Evolutionary conservation across 148 eudicot species (phyloP), one percentile per base, ranked within the genome.

Genomic region (Pouteria glomerata): DNA sequence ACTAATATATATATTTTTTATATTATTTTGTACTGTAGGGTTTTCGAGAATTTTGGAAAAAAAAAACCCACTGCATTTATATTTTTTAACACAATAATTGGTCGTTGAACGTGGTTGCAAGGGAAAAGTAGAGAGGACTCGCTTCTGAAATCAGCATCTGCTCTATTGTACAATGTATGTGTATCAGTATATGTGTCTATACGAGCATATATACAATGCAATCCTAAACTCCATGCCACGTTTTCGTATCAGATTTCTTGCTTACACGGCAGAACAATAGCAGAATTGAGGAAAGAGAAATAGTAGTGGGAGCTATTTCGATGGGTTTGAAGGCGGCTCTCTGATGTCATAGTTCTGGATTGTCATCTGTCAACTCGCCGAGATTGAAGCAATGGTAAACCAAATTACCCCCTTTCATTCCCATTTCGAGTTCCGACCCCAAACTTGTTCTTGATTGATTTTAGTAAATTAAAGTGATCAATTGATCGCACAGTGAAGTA

Each of bases 361-460:
- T 77, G 81, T 76, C 69, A 45, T 82, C 67, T 82, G 73, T 74
- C 89, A 81, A 73, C 80, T 82, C 68, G 84, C 80, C 52, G 82
- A 83, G 62, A 74, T 85, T 44, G 82, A 86, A 88, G 80, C 85
- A 37, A 86, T 86, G 93, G 93, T 90, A 83, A 48, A 26, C 62
- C 62, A 6, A 24, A 23, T 24, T 24, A 41, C 24, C 30, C 44
- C 37, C 30, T 50, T 53, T 41, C 37, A 16, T 0, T 26, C 45
- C 19, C 30, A 14, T 61, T 35, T 60, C 37, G 27, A 35, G 21
- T 24, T 24, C 29, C 41, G 24, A 45, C 56, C 56, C 10, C 24
- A 39, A 2, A 6, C 8, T 16, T 41, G 63, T 71, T 47, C 14
- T 23, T 59, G n/a, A 27, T 48, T 16, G 2, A 59, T 59, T 59